Base-by-base conservation (phyloP, 441 rosid species). In the Gossypium schwendimanii region DNA sequence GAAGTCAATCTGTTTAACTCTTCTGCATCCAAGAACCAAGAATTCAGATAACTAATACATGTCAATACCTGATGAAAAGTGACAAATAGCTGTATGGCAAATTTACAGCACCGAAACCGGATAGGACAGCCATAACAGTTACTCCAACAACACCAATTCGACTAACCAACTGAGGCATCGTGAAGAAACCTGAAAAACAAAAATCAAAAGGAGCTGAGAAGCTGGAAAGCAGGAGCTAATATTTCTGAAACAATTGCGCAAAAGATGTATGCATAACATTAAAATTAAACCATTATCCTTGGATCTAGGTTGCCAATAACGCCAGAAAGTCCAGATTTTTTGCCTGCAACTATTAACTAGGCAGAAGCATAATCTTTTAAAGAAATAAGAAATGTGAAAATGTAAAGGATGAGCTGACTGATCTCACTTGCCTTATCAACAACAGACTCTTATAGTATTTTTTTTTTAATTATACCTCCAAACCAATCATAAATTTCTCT, bases 41-140 rank as follows among this genome's bases (percentile, higher is more conserved):
- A 71, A 44, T 59, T 49, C 21, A 49, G 39, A 66, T 28, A 47
- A 49, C 50, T 12, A 58, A 15, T 26, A 58, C 8, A 41, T 28
- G 21, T 17, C 26, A 55, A 52, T 82, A 91, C 93, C 99, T 90
- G 69, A 96, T 93, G 84, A 96, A 96, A 75, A 96, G 98, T 4
- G 99, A 96, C 73, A 96, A 85, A 78, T 96, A 96, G 75, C 99
- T 96, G 86, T 91, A 91, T 33, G 99, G 99, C 78, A 96, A 85
- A 83, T 96, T 96, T 9, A 96, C 98, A 76, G 97, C 99, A 73
- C 98, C 98, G 87, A 96, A 96, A 72, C 99, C 99, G 36, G 99
- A 91, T 69, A 96, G 85, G 75, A 96, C 90, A 52, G 99, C 98
- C 99, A 93, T 91, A 70, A 96, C 97, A 66, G 97, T 93, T 63